Evolutionary conservation across 148 eudicot species (phyloP).

Genomic region (Rhododendron ovatum): DNA sequence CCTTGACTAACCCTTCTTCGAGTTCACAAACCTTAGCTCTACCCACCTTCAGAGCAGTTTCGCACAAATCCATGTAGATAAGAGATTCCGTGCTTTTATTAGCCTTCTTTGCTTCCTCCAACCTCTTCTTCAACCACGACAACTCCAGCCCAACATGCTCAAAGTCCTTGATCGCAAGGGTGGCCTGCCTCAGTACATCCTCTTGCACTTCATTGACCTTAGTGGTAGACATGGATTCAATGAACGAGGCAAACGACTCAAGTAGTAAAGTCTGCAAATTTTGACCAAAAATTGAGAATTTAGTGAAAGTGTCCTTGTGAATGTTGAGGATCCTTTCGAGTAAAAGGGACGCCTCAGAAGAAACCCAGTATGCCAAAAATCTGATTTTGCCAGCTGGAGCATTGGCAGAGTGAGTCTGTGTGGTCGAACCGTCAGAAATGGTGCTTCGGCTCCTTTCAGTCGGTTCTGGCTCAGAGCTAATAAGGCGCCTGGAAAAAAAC

Average conservation of each 20-base stretch:
- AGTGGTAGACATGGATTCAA: neutral
- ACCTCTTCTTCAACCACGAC: neutral
- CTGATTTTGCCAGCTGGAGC: neutral
- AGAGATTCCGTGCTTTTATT: neutral
- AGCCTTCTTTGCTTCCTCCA: neutral
- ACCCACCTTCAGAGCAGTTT: neutral
- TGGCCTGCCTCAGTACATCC: neutral
- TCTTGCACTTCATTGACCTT: slow-evolving; percentile 1
- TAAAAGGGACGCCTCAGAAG: neutral
- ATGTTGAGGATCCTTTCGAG: neutral
- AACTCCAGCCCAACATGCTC: neutral
- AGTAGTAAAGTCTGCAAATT: neutral
- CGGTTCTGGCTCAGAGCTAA: neutral
- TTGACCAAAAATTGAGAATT: neutral
- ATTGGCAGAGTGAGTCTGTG: neutral
- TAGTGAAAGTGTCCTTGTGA: neutral
- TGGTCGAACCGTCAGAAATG: neutral
- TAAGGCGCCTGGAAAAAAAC: neutral
- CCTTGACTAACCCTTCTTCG: neutral
- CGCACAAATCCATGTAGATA: neutral
- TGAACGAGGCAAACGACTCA: neutral
- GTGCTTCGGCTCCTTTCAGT: neutral
- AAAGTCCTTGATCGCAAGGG: neutral
- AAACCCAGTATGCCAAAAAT: neutral
- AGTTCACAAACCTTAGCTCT: slow-evolving; percentile 2